Percentiles rank a stretch among this genome's conserved stretches.
phyloP scores from a whole-genome alignment of 176 grass and related monocot genomes.

The Oryza coarctata region DNA sequence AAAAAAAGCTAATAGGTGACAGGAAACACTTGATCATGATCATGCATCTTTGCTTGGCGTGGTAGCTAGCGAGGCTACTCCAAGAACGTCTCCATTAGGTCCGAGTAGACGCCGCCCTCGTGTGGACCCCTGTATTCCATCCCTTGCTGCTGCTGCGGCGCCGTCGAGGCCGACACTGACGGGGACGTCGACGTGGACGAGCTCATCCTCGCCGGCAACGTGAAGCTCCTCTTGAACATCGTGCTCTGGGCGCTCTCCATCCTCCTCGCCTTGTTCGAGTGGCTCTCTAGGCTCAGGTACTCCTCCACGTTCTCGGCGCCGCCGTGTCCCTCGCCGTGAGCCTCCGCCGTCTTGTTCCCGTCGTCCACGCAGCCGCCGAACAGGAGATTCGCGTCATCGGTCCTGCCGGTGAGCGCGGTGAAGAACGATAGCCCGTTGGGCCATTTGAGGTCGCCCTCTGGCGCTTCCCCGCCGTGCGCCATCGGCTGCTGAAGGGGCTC shows the following conservation, averaged over 20 bases:
- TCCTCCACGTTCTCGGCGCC: constrained; percentile 67
- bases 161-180: constrained; percentile 36
- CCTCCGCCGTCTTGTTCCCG: constrained; percentile 4
- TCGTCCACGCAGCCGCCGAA: constrained; percentile 35
- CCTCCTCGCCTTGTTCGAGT: constrained; percentile 72
- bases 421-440: constrained; percentile 96
- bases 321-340: constrained; percentile 27
- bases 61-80: constrained; percentile 40
- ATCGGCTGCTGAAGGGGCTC: constrained; percentile 39
- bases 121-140: constrained; percentile 79
- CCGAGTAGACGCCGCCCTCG: constrained; percentile 82
- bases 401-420: constrained; percentile 79
- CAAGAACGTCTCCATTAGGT: constrained; percentile 98
- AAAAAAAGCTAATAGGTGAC: constrained; percentile 18
- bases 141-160: constrained; percentile 42
- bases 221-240: constrained; percentile 98
- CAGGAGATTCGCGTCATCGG: constrained; percentile 81
- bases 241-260: constrained; percentile 62
- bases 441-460: constrained; percentile 77
- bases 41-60: neutral
- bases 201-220: constrained; percentile 80
- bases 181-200: constrained; percentile 62
- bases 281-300: constrained; percentile 78
- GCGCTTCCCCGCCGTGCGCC: constrained; percentile 28
- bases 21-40: constrained; percentile 15